phyloP scores from a whole-genome alignment of 1,284 basidiomycete genomes.

The Cryptococcus sp. region DNA sequence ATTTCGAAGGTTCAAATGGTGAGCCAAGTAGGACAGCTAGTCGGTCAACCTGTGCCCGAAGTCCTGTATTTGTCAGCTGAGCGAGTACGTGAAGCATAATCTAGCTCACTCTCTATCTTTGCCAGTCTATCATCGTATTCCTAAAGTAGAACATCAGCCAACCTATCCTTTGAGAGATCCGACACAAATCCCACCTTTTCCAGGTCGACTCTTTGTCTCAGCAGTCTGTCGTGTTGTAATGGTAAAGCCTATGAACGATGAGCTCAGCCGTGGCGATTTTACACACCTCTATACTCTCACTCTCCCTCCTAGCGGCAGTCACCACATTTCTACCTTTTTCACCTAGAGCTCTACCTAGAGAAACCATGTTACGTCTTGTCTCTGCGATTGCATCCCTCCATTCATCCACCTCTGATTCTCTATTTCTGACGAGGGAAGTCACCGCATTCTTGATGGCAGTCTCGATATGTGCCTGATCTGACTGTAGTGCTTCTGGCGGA shows the following conservation, averaged over 20 bases:
- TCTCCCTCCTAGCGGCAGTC: slow-evolving; percentile 21
- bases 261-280: neutral
- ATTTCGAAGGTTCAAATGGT: slow-evolving; percentile 31
- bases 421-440: slow-evolving; percentile 29
- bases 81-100: no score
- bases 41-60: slow-evolving; percentile 20
- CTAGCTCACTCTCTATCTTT: slow-evolving; percentile 26
- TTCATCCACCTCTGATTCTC: slow-evolving; percentile 40
- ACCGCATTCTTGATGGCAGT: slow-evolving; percentile 37
- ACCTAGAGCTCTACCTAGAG: slow-evolving; percentile 33
- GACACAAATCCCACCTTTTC: slow-evolving; percentile 19
- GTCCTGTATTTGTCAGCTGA: neutral
- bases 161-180: neutral
- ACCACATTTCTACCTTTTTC: slow-evolving; percentile 31
- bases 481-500: slow-evolving; percentile 27
- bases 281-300: slow-evolving; percentile 16
- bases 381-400: slow-evolving; percentile 34
- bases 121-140: slow-evolving; percentile 33
- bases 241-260: slow-evolving; percentile 18
- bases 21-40: slow-evolving; percentile 37
- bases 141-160: slow-evolving; percentile 13
- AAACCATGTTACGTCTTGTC: slow-evolving; percentile 22
- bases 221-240: slow-evolving; percentile 29
- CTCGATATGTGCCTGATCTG: slow-evolving; percentile 37
- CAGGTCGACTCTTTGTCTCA: slow-evolving; percentile 29